A percentile compares a stretch with the other conserved stretches of the same genome.
These are phyloP conservation scores for Apiospora kogelbergensis DNA, from an alignment of 2,329 filamentous ascomycete species.

Conservation along the genomic window DNA sequence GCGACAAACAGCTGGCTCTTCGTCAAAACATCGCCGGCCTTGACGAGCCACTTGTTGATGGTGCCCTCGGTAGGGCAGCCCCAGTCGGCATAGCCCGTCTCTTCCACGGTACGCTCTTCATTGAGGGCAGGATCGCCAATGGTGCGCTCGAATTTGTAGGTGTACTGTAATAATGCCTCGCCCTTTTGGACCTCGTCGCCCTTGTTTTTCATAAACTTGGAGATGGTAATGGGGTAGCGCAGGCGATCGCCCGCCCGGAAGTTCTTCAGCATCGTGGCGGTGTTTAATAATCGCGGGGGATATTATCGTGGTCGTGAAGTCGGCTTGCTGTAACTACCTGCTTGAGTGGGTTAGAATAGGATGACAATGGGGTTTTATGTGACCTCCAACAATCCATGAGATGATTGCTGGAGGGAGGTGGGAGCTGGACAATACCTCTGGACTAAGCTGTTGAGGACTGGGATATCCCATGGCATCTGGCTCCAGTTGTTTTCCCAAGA, in stretches of 20 bases:
- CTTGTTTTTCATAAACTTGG: constrained; percentile 73
- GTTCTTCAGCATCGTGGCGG: constrained; percentile 32
- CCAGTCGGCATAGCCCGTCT: constrained; percentile 73
- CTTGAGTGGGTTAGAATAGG: neutral
- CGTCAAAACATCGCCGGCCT: constrained; percentile 62
- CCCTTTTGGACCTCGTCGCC: constrained; percentile 75
- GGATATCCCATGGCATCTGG: constrained; percentile 8
- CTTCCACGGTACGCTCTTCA: constrained; percentile 65
- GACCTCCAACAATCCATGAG: neutral
- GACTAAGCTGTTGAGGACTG: constrained; percentile 3
- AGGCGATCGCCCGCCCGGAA: constrained; percentile 62
- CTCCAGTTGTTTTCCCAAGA: neutral
- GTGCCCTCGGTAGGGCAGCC: constrained; percentile 81
- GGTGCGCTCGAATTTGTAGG: constrained; percentile 76
- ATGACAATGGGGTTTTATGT: neutral
- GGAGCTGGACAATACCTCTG: neutral
- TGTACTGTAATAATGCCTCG: constrained; percentile 82
- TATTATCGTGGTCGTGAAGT: neutral
- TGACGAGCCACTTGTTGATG: constrained; percentile 74
- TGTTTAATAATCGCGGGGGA: neutral
- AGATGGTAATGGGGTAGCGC: constrained; percentile 92
- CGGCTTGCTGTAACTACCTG: neutral
- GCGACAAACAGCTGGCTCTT: constrained; percentile 63
- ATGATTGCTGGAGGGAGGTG: neutral
- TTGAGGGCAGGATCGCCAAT: constrained; percentile 64